A percentile compares a stretch with the other conserved stretches of the same genome.
Evolutionary conservation across 2,329 filamentous ascomycete genomes (phyloP).

Genomic region (Ambrosiella beaveri): DNA sequence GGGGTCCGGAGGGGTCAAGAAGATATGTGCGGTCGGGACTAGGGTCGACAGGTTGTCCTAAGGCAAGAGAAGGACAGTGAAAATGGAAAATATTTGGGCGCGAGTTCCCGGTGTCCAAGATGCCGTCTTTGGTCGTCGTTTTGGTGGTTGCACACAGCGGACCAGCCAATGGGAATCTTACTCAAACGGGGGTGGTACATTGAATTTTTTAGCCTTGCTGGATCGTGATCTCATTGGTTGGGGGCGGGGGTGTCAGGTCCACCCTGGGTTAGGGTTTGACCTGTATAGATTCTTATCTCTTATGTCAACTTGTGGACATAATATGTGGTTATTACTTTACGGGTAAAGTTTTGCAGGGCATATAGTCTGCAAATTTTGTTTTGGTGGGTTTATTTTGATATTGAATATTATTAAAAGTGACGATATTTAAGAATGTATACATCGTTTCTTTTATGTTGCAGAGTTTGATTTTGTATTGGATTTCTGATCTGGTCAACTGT

Average conservation of each 20-base stretch:
- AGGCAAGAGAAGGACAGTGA: background rate
- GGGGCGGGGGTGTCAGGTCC: background rate
- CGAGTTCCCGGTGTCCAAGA: background rate
- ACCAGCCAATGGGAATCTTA: background rate
- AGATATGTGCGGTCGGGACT: background rate
- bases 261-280: background rate
- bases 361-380: too few relatives aligned
- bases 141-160: background rate
- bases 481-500: too few relatives aligned
- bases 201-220: slow-evolving; percentile 4
- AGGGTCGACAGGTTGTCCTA: background rate
- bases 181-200: background rate
- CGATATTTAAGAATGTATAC: too few relatives aligned
- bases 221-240: slow-evolving; percentile 2
- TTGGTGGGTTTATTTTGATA: too few relatives aligned
- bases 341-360: too few relatives aligned
- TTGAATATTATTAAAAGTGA: too few relatives aligned
- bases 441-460: too few relatives aligned
- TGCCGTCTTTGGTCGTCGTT: background rate
- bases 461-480: too few relatives aligned
- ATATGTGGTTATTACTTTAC: too few relatives aligned
- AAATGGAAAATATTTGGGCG: background rate
- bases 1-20: background rate
- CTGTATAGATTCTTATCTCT: background rate
- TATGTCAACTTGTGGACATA: background rate